Conservation (phyloP, 2,329 filamentous ascomycete species). For the Dryadomyces quercus-mongolicae region DNA sequence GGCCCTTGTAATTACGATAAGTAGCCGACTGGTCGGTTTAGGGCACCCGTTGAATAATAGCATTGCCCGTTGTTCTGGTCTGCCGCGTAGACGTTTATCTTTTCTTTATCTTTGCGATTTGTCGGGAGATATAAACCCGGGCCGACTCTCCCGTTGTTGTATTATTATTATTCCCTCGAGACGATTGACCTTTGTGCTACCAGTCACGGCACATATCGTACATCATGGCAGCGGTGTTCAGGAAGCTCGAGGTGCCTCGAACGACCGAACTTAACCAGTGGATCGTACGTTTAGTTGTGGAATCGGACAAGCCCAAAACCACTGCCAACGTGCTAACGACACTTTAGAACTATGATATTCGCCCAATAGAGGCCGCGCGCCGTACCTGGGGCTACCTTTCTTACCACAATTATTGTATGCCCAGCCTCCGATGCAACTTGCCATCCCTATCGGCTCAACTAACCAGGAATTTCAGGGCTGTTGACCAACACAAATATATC, state of each 20-base stretch:
- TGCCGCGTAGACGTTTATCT: too few species aligned
- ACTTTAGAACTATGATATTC: constrained; percentile 30
- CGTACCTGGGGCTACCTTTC: constrained; percentile 30
- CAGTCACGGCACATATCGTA: not conserved
- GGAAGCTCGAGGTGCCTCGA: not conserved
- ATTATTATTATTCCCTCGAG: too few species aligned
- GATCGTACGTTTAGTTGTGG: not conserved
- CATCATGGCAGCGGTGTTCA: not conserved
- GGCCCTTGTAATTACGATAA: too few species aligned
- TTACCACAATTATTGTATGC: constrained; percentile 31
- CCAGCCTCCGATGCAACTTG: not conserved
- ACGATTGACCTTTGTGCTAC: too few species aligned
- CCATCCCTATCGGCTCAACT: not conserved
- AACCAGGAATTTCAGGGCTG: constrained; percentile 21
- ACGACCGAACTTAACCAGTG: not conserved
- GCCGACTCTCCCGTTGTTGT: too few species aligned
- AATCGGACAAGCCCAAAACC: not conserved
- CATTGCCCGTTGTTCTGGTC: too few species aligned
- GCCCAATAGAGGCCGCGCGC: constrained; percentile 29
- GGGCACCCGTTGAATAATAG: too few species aligned
- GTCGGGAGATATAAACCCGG: too few species aligned
- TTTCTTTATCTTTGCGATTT: too few species aligned
- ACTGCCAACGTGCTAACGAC: not conserved
- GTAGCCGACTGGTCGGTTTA: too few species aligned
- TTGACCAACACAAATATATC: constrained; percentile 32